phyloP scores from a whole-genome alignment of 768 basidiomycete genomes.

The Agrocybe pediades region DNA sequence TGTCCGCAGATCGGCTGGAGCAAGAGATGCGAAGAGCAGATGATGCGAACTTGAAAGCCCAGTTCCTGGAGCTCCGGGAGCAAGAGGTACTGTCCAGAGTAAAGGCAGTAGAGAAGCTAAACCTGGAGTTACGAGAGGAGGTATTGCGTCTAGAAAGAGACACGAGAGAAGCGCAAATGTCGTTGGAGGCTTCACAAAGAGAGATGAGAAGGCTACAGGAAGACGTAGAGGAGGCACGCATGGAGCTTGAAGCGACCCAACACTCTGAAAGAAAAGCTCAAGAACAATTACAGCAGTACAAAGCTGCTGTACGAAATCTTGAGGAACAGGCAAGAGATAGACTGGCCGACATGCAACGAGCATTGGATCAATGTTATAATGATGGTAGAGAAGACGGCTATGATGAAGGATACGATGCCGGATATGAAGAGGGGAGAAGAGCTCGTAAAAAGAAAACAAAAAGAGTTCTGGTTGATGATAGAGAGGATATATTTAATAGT shows the following conservation, averaged over 20 bases:
- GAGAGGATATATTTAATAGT: conserved; percentile 12
- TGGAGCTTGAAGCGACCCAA: conserved; percentile 44
- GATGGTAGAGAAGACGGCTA: conserved; percentile 46
- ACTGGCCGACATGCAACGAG: conserved; percentile 42
- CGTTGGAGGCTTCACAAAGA: conserved; percentile 47
- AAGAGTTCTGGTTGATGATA: too few relatives aligned
- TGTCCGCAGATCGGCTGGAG: conserved; percentile 55
- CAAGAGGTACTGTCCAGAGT: conserved; percentile 40
- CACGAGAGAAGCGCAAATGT: conserved; percentile 44
- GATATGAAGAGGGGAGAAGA: conserved; percentile 44
- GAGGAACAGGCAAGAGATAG: conserved; percentile 43
- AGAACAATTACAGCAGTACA: conserved; percentile 43
- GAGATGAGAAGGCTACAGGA: conserved; percentile 36
- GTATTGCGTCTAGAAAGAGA: conserved; percentile 35
- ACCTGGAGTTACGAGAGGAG: conserved; percentile 34
- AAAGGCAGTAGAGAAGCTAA: conserved; percentile 41
- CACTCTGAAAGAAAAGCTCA: conserved; percentile 36
- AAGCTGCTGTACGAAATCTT: conserved; percentile 44
- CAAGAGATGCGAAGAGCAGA: conserved; percentile 58
- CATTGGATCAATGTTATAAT: conserved; percentile 45
- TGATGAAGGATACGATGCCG: conserved; percentile 46
- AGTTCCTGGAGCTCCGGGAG: conserved; percentile 50
- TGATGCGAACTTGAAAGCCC: conserved; percentile 50
- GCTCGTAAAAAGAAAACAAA: too few relatives aligned
- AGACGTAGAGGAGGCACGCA: conserved; percentile 37